Evolutionary conservation across 192 early-diverging fungal genomes (phyloP).

Genomic region (Backusella tarrabulga): DNA sequence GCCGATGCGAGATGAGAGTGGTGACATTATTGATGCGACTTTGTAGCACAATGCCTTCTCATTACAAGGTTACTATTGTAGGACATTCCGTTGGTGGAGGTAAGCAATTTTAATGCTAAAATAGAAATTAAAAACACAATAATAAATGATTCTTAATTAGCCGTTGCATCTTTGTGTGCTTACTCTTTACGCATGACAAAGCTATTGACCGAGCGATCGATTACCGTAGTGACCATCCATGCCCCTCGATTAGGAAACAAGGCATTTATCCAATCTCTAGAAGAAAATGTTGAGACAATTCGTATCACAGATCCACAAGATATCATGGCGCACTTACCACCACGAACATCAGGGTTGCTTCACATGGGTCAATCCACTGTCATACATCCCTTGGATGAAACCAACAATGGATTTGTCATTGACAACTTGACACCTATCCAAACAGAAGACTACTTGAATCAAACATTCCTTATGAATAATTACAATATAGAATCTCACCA

Average conservation of each 20-base stretch:
- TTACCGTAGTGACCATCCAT: conserved; percentile 15
- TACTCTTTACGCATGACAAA: conserved; percentile 24
- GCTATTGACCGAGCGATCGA: conserved; percentile 13
- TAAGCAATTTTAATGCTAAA: conserved; percentile 3
- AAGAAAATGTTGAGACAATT: conserved; percentile 14
- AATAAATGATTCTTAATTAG: not conserved
- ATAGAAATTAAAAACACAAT: not conserved
- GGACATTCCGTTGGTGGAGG: conserved; percentile 24
- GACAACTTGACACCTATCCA: not conserved
- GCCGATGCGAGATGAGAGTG: conserved; percentile 24
- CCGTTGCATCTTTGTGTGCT: conserved; percentile 27
- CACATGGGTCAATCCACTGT: conserved; percentile 17
- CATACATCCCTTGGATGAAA: not conserved
- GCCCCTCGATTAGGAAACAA: conserved; percentile 23
- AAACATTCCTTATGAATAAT: not conserved
- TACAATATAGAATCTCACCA: not conserved
- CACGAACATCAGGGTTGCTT: conserved; percentile 23
- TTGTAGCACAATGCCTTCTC: conserved; percentile 11
- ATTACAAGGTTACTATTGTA: conserved; percentile 29
- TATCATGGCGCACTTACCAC: conserved; percentile 29
- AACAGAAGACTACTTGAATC: not conserved
- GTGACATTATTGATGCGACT: conserved; percentile 27
- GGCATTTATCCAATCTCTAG: conserved; percentile 10
- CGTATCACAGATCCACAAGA: conserved; percentile 22
- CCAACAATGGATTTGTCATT: not conserved